A percentile compares a stretch with the other conserved stretches of the same genome.
phyloP scores from a whole-genome alignment of 345 rosid genomes.

The Boechera retrofracta region DNA sequence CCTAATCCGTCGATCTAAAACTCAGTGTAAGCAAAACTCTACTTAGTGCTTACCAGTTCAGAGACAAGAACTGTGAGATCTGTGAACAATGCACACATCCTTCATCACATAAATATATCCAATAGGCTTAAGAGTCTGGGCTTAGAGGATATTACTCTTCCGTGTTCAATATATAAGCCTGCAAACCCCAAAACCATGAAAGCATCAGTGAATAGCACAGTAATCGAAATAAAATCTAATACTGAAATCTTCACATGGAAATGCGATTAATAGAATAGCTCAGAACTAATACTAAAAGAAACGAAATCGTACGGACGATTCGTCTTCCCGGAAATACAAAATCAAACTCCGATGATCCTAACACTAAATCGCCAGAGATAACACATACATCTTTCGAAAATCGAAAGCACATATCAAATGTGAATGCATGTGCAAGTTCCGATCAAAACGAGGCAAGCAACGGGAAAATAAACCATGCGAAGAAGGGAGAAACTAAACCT shows the following conservation, averaged over 20 bases:
- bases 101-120: neutral
- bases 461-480: neutral
- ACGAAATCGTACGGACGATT: slow-evolving; percentile 32
- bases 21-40: neutral
- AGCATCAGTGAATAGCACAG: neutral
- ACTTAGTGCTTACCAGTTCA: slow-evolving; percentile 30
- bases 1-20: neutral
- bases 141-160: neutral
- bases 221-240: slow-evolving; percentile 17
- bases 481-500: slow-evolving; percentile 27
- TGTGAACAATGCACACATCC: slow-evolving; percentile 10
- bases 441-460: slow-evolving; percentile 35
- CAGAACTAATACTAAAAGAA: neutral
- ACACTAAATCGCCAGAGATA: neutral
- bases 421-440: slow-evolving; percentile 37
- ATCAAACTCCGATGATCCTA: slow-evolving; percentile 7
- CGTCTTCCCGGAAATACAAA: slow-evolving; percentile 16
- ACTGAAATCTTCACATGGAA: neutral
- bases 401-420: slow-evolving; percentile 8
- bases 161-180: neutral
- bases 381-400: neutral
- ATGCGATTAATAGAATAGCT: neutral
- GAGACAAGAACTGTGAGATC: slow-evolving; percentile 14
- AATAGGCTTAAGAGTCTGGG: neutral
- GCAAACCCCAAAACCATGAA: slow-evolving; percentile 10